phyloP scores from a whole-genome alignment of 805 yeast species.

The Lipomyces kockii region DNA sequence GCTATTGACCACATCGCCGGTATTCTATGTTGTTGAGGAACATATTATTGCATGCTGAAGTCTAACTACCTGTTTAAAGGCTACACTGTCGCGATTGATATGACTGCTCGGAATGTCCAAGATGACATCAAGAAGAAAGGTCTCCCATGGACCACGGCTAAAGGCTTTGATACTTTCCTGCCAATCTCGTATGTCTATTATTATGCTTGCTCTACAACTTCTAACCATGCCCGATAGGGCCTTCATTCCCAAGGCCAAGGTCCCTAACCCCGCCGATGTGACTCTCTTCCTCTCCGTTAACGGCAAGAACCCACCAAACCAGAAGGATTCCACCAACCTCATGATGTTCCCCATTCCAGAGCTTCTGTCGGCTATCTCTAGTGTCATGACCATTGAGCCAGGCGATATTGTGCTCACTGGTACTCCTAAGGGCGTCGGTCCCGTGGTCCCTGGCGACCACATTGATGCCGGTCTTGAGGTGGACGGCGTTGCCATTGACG shows the following conservation, averaged over 20 bases:
- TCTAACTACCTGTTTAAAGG: conserved; percentile 23
- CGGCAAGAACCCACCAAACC: conserved; percentile 66
- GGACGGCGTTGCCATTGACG: conserved; percentile 61
- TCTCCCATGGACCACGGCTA: conserved; percentile 94
- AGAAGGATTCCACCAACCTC: conserved; percentile 66
- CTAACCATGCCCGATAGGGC: conserved; percentile 35
- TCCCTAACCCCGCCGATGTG: conserved; percentile 77
- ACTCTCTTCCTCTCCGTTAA: conserved; percentile 69
- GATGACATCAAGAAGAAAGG: conserved; percentile 93
- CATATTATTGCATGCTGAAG: background rate
- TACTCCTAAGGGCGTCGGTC: conserved; percentile 98
- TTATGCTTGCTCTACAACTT: background rate
- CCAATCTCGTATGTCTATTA: conserved; percentile 63
- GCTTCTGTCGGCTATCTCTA: conserved; percentile 77
- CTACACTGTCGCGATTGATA: conserved; percentile 85
- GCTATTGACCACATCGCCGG: conserved; percentile 83
- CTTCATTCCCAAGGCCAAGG: conserved; percentile 65
- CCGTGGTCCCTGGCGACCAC: conserved; percentile 74
- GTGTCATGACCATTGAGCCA: conserved; percentile 87
- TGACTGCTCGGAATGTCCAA: conserved; percentile 96
- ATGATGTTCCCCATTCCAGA: conserved; percentile 89
- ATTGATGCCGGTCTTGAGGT: conserved; percentile 66
- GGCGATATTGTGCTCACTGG: conserved; percentile 95
- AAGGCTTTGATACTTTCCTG: conserved; percentile 94
- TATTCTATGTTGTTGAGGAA: conserved; percentile 3